Base-by-base conservation (phyloP, 1,139 yeast species). In the Suhomyces coccinellae region DNA sequence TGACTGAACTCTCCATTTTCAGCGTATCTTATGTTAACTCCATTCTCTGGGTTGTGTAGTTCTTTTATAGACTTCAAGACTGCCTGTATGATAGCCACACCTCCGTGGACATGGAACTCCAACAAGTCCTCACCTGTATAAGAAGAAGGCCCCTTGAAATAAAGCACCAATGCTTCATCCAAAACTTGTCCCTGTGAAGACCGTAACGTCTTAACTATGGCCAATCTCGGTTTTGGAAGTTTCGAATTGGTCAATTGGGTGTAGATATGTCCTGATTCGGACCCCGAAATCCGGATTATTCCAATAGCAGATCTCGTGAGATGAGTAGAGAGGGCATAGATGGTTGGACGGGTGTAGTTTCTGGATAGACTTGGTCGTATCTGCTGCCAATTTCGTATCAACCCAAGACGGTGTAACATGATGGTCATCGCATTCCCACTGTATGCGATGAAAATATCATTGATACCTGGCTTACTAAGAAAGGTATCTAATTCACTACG, bases 21-120 rank as follows among this genome's bases (percentile, higher is more conserved):
- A 0, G 99, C 99, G 60, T 85, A 83, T 44, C 98, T 63, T 8
- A 91, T 80, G 11, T 76, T 67, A 1, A 64, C 54, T 0, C 70
- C 72, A 1, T 66, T 50, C 0, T 50, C 52, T 1, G 77, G 77
- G 35, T 62, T 55, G 54, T 84, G 87, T 10, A 83, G 56, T 1
- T 54, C 48, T 44, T 67, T 71, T n/a, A 93, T 82, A 0, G 95
- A 82, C 13, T 69, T 69, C 36, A 91, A 57, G 0, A 91, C 87
- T 0, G 90, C 77, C 43, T 76, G 73, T 1, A 88, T 79, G 1
- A 93, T 89, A 0, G 98, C 97, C 11, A 79, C 81, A 7, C 99
- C 97, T 3, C 99, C 99, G 63, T 93, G 99, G 2, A 88, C 65
- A 59, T 93, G 98, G 15, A 93, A 63, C 57, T 93, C 99, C 12